These are phyloP conservation scores for Beauveria australis DNA, from an alignment of 2,329 filamentous ascomycete genomes.

Conservation along the genomic window DNA sequence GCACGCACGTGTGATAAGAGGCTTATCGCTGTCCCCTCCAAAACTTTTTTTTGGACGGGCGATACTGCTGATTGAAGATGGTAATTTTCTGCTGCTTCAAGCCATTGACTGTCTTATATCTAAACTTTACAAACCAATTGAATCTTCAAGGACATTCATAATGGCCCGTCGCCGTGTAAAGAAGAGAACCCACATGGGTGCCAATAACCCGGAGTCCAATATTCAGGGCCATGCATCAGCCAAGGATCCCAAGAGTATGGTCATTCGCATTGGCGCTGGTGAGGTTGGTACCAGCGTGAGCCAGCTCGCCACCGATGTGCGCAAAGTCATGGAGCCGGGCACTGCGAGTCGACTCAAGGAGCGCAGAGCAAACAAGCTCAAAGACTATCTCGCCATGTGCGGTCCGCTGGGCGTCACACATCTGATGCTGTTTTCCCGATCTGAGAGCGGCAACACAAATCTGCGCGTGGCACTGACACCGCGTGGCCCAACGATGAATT, in stretches of 20 bases:
- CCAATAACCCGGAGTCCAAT: constrained; percentile 50
- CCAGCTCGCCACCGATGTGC: constrained; percentile 85
- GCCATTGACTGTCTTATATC: constrained; percentile 10
- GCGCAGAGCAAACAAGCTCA: constrained; percentile 75
- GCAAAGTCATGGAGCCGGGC: constrained; percentile 90
- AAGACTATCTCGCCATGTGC: constrained; percentile 92
- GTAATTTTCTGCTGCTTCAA: not conserved
- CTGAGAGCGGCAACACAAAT: constrained; percentile 84
- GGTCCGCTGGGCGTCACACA: constrained; percentile 90
- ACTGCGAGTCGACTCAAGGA: constrained; percentile 87
- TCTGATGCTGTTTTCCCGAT: constrained; percentile 86
- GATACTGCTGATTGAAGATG: not conserved
- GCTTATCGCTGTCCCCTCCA: constrained; percentile 22
- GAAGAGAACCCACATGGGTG: constrained; percentile 77
- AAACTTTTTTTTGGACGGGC: constrained; percentile 24
- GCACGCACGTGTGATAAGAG: constrained; percentile 7
- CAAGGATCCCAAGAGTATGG: constrained; percentile 88
- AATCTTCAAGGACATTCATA: constrained; percentile 10
- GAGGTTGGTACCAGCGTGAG: constrained; percentile 87
- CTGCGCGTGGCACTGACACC: constrained; percentile 81
- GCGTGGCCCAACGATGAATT: constrained; percentile 85
- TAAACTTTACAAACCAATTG: not conserved
- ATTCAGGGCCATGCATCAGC: constrained; percentile 53
- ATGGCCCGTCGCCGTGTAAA: constrained; percentile 81
- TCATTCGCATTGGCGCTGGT: constrained; percentile 90